Base-by-base conservation (phyloP, 176 grass and related monocot genomes). In the Raddia guianensis region DNA sequence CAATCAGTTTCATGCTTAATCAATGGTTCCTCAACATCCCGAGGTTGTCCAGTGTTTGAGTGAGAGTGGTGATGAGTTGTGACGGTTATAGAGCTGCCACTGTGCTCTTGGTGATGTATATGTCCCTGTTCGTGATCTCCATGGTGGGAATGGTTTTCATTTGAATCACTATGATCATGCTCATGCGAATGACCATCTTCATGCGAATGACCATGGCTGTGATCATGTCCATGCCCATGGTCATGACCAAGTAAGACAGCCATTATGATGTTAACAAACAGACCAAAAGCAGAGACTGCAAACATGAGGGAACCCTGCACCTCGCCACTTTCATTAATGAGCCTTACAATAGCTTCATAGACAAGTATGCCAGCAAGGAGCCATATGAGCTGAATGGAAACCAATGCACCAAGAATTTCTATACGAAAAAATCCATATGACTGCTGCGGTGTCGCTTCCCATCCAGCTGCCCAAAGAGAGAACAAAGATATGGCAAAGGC, bases 331-430 rank as follows among this genome's bases (percentile, higher is more conserved):
- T 93, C 89, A 83, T 85, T 78, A 40, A 99, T 85, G 53, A 99
- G 88, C 81, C 97, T 89, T 21, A 50, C 91, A 67, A 99, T 88
- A 71, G 97, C 97, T 78, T 99, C 97, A 43, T 96, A 99, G 27
- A 99, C 97, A 10, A 99, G 77, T 84, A 99, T 96, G 15, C 97
- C 97, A 33, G 97, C 93, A 57, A 99, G 83, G 16, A 99, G 84
- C 93, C 97, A 99, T 82, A 99, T 99, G 74, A 99, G 83, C 69
- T 99, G 97, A 63, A 99, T 99, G 27, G 97, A 99, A 66, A 99
- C 93, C 80, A 99, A 53, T 44, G 97, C 90, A 40, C 94, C 94
- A 63, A 97, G 82, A 72, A 97, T 97, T 81, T 94, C 91, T 12
- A 99, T 88, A 7, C 97, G 79, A 60, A 99, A 99, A 52, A 99